Conservation (phyloP, 1,284 basidiomycete species). For the Heterobasidion occidentale region DNA sequence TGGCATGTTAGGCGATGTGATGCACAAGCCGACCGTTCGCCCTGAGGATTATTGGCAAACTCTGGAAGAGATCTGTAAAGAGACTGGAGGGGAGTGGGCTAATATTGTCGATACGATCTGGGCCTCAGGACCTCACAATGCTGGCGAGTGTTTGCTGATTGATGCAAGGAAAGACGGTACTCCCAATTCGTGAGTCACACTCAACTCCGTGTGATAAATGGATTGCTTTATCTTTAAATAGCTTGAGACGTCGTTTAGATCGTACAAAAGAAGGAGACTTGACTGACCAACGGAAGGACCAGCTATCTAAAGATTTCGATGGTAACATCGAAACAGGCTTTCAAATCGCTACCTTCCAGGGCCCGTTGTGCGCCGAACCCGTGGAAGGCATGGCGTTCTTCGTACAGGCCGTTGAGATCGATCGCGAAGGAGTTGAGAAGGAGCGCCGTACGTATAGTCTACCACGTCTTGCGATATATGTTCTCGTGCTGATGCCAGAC, state of each 20-base stretch:
- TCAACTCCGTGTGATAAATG: slow-evolving; percentile 4
- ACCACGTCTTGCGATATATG: neutral
- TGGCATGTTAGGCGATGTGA: slow-evolving; percentile 50
- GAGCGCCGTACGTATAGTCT: slow-evolving; percentile 45
- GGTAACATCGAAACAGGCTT: slow-evolving; percentile 88
- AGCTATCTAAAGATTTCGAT: slow-evolving; percentile 53
- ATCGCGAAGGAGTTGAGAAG: slow-evolving; percentile 50
- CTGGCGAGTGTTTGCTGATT: slow-evolving; percentile 84
- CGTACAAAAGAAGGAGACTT: slow-evolving; percentile 23
- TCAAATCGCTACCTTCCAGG: slow-evolving; percentile 90
- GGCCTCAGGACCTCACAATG: slow-evolving; percentile 87
- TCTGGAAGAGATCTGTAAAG: slow-evolving; percentile 57
- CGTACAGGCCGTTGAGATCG: slow-evolving; percentile 69
- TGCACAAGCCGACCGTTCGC: slow-evolving; percentile 54
- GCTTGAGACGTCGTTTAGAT: slow-evolving; percentile 39
- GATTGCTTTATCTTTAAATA: slow-evolving; percentile 7
- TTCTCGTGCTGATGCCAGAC: slow-evolving; percentile 10
- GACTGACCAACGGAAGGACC: slow-evolving; percentile 15
- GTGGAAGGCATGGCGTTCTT: slow-evolving; percentile 92
- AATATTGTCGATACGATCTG: slow-evolving; percentile 72
- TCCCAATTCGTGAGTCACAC: slow-evolving; percentile 47
- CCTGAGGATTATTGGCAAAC: slow-evolving; percentile 79
- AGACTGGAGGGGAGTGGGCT: slow-evolving; percentile 78
- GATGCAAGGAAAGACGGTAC: slow-evolving; percentile 48
- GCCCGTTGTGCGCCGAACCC: slow-evolving; percentile 93